A percentile compares a stretch with the other conserved stretches of the same genome.
Evolutionary conservation across 768 basidiomycete species (phyloP).

Genomic region (Mycena maculata): DNA sequence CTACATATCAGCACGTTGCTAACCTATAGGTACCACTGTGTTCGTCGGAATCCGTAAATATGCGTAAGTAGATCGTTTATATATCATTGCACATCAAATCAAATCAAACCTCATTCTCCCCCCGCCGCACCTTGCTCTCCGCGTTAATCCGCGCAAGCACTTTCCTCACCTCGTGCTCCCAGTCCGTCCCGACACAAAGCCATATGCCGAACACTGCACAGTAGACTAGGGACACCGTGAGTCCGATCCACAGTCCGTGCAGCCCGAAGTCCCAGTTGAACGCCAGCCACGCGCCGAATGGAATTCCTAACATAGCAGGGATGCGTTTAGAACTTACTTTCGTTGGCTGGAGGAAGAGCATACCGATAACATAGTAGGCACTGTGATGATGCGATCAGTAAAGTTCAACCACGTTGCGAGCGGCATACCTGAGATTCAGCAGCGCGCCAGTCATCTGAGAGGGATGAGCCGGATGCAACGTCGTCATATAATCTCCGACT

Average conservation of each 20-base stretch:
- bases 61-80: constrained; percentile 21
- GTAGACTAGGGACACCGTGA: constrained; percentile 76
- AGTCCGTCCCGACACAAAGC: constrained; percentile 70
- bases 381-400: constrained; percentile 40
- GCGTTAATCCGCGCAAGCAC: constrained; percentile 64
- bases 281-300: constrained; percentile 82
- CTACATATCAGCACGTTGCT: no score
- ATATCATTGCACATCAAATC: neutral
- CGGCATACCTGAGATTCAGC: constrained; percentile 73
- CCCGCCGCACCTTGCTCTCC: constrained; percentile 49
- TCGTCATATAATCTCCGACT: neutral
- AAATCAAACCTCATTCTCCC: constrained; percentile 9
- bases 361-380: constrained; percentile 84
- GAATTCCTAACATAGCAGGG: constrained; percentile 65
- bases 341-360: neutral
- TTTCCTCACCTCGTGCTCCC: constrained; percentile 75
- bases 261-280: constrained; percentile 70
- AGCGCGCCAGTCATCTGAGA: constrained; percentile 76
- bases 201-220: constrained; percentile 64
- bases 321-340: constrained; percentile 4
- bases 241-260: constrained; percentile 86
- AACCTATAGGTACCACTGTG: no score
- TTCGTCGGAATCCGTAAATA: constrained; percentile 20
- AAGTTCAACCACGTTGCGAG: neutral
- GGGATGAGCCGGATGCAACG: constrained; percentile 2